Base-by-base conservation (phyloP, 805 yeast species). In the Saccharomycopsis sp. region DNA sequence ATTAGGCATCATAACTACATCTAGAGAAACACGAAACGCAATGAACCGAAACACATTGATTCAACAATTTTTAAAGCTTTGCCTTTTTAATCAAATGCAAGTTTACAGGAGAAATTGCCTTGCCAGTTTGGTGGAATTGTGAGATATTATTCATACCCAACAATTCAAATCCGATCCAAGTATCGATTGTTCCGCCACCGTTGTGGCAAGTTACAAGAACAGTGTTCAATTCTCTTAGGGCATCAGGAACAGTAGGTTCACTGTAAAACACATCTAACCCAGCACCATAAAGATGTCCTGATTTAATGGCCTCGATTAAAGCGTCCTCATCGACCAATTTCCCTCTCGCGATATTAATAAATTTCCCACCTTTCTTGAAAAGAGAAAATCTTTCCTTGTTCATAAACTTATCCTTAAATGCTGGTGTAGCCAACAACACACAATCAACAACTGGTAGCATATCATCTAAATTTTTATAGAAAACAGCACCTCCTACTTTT, bases 311-410 rank as follows among this genome's bases (percentile, higher is more conserved):
- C 16, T 66, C 67, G 6, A 74, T 67, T 45, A 84, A 59, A 4
- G 79, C 81, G 2, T 59, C 47, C 59, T 82, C 88, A 59, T 84
- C 82, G 51, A 81, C 74, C 37, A 88, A 77, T 4, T 90, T 82
- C 14, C 97, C 97, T 56, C 97, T 75, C 4, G 96, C 90, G n/a
- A 95, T 86, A 65, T 88, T 88, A 26, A 51, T 49, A 23, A 51
- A 41, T n/a, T 43, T 29, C 3, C 46, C 16, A 7, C 53, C 53
- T 28, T 51, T 40, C 22, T 51, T 51, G 35, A 51, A 45, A 28
- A 38, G 36, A 4, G 41, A 9, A 22, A 81, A 65, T 13, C 83
- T 75, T 27, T 79, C 86, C 32, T 88, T 93, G 48, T 77, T 75
- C 20, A 51, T 21, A 24, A 50, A 45, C 41, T 41, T 50, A 22